These are phyloP conservation scores for Arthrobotrys pseudoclavata DNA, from an alignment of 2,329 filamentous ascomycete species.

Conservation along the genomic window DNA sequence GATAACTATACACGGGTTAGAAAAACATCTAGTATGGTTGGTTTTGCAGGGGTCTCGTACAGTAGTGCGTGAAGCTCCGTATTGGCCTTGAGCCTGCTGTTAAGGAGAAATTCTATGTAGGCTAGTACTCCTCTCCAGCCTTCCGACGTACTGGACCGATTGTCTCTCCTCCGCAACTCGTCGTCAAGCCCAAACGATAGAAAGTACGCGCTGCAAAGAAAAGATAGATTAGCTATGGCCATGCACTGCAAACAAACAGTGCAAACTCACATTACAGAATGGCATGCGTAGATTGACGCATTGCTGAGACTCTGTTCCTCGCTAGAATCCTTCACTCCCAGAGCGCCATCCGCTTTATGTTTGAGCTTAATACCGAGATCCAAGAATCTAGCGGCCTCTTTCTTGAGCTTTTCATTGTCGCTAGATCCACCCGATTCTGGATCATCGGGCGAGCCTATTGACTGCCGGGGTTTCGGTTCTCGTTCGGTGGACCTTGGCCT, in stretches of 20 bases:
- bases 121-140: conserved; percentile 48
- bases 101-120: conserved; percentile 56
- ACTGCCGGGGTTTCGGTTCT: conserved; percentile 24
- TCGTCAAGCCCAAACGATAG: conserved; percentile 57
- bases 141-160: conserved; percentile 46
- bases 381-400: conserved; percentile 44
- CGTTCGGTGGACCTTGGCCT: conserved; percentile 49
- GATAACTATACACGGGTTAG: conserved; percentile 42
- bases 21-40: neutral
- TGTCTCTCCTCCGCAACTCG: conserved; percentile 44
- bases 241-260: no score
- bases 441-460: conserved; percentile 12
- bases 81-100: conserved; percentile 52
- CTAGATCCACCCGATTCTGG: conserved; percentile 29
- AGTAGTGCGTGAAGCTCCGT: conserved; percentile 48
- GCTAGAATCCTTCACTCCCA: conserved; percentile 40
- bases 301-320: conserved; percentile 52
- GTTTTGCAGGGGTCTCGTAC: conserved; percentile 22
- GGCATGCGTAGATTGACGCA: conserved; percentile 53
- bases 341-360: conserved; percentile 51
- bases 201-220: conserved; percentile 43
- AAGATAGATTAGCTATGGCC: neutral
- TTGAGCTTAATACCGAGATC: conserved; percentile 55
- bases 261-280: conserved; percentile 53
- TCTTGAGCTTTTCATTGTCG: conserved; percentile 45